Percentiles rank a stretch among this genome's conserved stretches.
These are phyloP conservation scores for Botryotinia calthae DNA, from an alignment of 2,329 filamentous ascomycete genomes.

Conservation along the genomic window DNA sequence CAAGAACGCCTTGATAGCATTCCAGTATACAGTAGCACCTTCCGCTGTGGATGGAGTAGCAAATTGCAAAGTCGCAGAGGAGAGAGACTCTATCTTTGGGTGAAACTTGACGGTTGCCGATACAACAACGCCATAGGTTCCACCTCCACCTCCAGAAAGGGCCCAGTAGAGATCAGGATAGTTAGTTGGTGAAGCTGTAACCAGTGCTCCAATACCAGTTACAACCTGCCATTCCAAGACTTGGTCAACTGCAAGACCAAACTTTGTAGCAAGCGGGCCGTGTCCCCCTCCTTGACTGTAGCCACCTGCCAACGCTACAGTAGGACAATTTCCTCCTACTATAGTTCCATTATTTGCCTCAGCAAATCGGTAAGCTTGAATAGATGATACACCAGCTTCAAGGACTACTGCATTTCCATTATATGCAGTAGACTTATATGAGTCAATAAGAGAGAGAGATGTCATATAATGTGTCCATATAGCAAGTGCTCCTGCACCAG, in stretches of 20 bases:
- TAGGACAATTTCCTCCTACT: constrained; percentile 33
- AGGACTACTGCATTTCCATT: background rate
- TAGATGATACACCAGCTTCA: constrained; percentile 6
- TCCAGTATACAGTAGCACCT: constrained; percentile 13
- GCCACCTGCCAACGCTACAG: constrained; percentile 42
- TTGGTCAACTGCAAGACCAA: constrained; percentile 59
- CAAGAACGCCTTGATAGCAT: constrained; percentile 12
- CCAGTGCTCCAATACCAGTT: constrained; percentile 47
- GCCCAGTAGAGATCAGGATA: constrained; percentile 63
- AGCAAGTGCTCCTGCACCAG: constrained; percentile 4
- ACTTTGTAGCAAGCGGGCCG: constrained; percentile 48
- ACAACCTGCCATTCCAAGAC: constrained; percentile 55
- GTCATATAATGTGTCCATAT: constrained; percentile 15
- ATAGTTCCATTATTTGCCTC: background rate
- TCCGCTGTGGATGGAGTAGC: background rate
- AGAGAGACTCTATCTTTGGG: background rate
- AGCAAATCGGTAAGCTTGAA: background rate
- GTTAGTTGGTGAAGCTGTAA: constrained; percentile 46
- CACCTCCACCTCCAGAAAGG: constrained; percentile 55
- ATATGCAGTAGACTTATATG: constrained; percentile 3
- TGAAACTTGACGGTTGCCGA: constrained; percentile 45
- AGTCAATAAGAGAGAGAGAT: background rate
- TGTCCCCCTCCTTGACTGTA: constrained; percentile 62
- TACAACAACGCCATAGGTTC: constrained; percentile 56
- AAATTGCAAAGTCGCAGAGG: constrained; percentile 15